Base-by-base conservation (phyloP, 129 eudicot genomes). In the Centaurea solstitialis region DNA sequence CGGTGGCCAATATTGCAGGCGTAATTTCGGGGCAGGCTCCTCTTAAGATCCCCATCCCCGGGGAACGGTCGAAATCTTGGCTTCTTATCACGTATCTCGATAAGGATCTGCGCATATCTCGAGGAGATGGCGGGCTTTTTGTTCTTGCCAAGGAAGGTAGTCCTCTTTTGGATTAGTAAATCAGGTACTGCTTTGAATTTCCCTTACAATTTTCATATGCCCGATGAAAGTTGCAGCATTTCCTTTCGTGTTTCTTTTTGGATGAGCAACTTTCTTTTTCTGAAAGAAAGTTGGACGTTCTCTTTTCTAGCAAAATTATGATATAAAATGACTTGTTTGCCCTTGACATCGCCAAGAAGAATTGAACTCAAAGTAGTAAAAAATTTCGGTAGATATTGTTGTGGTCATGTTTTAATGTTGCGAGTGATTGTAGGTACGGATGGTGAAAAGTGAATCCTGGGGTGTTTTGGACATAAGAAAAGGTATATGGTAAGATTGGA, bases 51-150 rank as follows among this genome's bases (percentile, higher is more conserved):
- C 88, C 92, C 24, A 89, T 96, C 68, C 98, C 92, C 0, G 99
- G 99, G 35, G 99, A 91, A 73, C 79, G 91, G 37, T n/a, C 97
- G 79, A 83, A 85, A 68, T 96, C 99, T 41, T 96, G 98, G 98
- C 94, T 96, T 59, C 81, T 95, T 23, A 87, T 70, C 9, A 96
- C 99, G 40, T 96, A 81, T 79, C 94, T 93, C 21, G 99, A 96
- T 87, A 89, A 93, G 72, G 99, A 96, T 86, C 57, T 93, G 69
- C 92, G 98, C 45, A 96, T 96, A 23, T 93, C 99, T 4, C 91
- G 98, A 85, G 99, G 99, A 15, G 99, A 96, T 78, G 99, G 99
- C 57, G 99, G 99, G 64, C 95, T 96, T 15, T 96, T 96, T 85
- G 98, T 96, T 75, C 98, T 96, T 75, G 99, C 89, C 47, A 93